A percentile compares a stretch with the other conserved stretches of the same genome.
Evolutionary conservation across 129 eudicot genomes (phyloP).

Genomic region (Kitagawia praeruptora): DNA sequence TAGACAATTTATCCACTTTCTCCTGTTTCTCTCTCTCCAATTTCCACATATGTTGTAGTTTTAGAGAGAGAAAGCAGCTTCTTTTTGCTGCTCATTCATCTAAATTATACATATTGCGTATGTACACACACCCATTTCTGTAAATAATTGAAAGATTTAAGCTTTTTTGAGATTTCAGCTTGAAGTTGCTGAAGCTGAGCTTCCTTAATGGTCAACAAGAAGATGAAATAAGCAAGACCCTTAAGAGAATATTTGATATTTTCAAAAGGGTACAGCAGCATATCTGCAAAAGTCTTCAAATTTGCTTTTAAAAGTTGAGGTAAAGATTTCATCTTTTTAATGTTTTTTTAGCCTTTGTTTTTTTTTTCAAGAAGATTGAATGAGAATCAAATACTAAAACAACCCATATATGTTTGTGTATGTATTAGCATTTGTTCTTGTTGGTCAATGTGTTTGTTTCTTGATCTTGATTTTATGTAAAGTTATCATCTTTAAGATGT

Average conservation of each 20-base stretch:
- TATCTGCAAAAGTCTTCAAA: constrained; percentile 52
- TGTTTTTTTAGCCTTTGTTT: neutral
- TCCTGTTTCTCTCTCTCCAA: neutral
- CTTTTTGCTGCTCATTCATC: neutral
- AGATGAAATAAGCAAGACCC: constrained; percentile 2
- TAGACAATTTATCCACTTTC: constrained; percentile 8
- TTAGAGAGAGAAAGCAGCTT: neutral
- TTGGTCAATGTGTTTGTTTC: neutral
- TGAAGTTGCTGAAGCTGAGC: neutral
- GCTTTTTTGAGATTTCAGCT: neutral
- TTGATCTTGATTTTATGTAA: constrained; percentile 16
- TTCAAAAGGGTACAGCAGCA: constrained; percentile 50
- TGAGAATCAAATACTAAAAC: neutral
- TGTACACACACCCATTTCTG: neutral
- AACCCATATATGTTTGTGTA: neutral
- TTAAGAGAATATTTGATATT: neutral
- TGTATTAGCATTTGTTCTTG: neutral
- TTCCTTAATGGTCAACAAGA: constrained; percentile 2
- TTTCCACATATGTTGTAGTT: neutral
- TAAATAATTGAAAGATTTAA: neutral
- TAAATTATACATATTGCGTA: neutral
- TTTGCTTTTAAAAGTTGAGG: constrained; percentile 48
- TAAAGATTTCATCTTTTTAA: constrained; percentile 22
- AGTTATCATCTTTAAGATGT: constrained; percentile 23
- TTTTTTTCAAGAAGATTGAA: neutral